Base-by-base conservation (phyloP, 2,329 filamentous ascomycete species). In the Trichoderma sp. region DNA sequence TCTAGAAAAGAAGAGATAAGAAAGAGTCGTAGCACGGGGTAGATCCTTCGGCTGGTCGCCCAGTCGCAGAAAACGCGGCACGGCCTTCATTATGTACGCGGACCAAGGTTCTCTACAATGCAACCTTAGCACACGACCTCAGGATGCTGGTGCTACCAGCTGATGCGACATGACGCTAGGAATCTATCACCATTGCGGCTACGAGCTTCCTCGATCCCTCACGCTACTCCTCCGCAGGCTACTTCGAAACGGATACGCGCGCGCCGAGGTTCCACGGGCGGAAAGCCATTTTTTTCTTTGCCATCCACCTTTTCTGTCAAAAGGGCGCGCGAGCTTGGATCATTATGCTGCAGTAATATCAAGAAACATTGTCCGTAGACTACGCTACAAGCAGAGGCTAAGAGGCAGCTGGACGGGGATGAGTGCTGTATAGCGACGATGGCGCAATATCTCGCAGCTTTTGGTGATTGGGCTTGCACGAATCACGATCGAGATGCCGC, bases 391-490 rank as follows among this genome's bases (percentile, higher is more conserved):
- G 50, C 50, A 56, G 50, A 56, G 50, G 50, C 50, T 33, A 63
- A 63, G n/a, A 63, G 60, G 60, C n/a, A 63, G 59, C 41, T 63
- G 29, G 56, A 35, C 66, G 12, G 56, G 69, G 69, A 72, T 71
- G 33, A n/a, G 14, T 29, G 35, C 18, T 45, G 63, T 31, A 27
- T 33, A 27, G 59, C 35, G 24, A 41, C 75, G 69, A 76, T 74
- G 68, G 75, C 75, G 75, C 75, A 67, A 76, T 76, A 76, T 67
- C 75, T 60, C 38, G 71, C 62, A 59, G 59, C 63, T 68, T 41
- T 74, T 66, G 62, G 75, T 76, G 69, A 76, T 76, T 62, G 75
- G 29, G 63, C 21, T 33, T 31, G 69, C 50, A 74, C 69, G 62
- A 67, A 76, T 74, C 75, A 68, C 50, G 72, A 75, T 67, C 12